Conservation (phyloP, 352 stramenopile species). For the Phytophthora aleatoria region DNA sequence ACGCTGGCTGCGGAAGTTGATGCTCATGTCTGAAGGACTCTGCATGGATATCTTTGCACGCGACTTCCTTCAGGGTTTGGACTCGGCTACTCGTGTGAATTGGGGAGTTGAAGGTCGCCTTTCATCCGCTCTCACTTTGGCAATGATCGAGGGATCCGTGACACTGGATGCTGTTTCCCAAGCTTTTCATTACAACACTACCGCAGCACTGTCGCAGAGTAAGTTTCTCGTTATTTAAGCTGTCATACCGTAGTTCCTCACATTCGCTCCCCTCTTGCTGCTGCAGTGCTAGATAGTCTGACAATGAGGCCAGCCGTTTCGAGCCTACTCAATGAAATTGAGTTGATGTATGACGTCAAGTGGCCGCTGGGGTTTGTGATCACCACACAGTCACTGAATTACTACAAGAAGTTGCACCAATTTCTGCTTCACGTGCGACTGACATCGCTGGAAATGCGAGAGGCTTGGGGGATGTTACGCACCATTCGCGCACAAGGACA, state of each 20-base stretch:
- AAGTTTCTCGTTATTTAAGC: slow-evolving; percentile 1
- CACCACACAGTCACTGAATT: slow-evolving; percentile 35
- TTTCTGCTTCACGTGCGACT: slow-evolving; percentile 53
- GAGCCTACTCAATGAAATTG: slow-evolving; percentile 46
- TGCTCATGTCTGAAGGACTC: slow-evolving; percentile 76
- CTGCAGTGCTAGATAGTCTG: slow-evolving; percentile 43
- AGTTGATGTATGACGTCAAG: slow-evolving; percentile 49
- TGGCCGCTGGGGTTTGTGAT: slow-evolving; percentile 61
- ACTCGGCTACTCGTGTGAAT: slow-evolving; percentile 47
- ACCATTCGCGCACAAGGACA: slow-evolving; percentile 23
- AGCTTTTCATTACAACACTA: slow-evolving; percentile 56
- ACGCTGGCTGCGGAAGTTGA: slow-evolving; percentile 62
- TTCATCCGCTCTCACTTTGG: slow-evolving; percentile 53
- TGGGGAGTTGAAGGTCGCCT: slow-evolving; percentile 53
- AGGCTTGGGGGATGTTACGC: slow-evolving; percentile 44
- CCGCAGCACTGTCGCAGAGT: slow-evolving; percentile 48
- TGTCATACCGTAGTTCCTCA: not conserved
- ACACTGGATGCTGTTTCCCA: slow-evolving; percentile 24
- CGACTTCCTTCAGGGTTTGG: slow-evolving; percentile 54
- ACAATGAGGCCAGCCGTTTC: slow-evolving; percentile 38
- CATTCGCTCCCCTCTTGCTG: not conserved
- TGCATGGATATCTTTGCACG: slow-evolving; percentile 76
- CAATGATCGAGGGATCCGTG: slow-evolving; percentile 61
- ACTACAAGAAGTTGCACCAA: slow-evolving; percentile 49
- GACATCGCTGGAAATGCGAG: slow-evolving; percentile 48